Conservation (phyloP, 2,329 filamentous ascomycete species). For the Capronia epimyces region DNA sequence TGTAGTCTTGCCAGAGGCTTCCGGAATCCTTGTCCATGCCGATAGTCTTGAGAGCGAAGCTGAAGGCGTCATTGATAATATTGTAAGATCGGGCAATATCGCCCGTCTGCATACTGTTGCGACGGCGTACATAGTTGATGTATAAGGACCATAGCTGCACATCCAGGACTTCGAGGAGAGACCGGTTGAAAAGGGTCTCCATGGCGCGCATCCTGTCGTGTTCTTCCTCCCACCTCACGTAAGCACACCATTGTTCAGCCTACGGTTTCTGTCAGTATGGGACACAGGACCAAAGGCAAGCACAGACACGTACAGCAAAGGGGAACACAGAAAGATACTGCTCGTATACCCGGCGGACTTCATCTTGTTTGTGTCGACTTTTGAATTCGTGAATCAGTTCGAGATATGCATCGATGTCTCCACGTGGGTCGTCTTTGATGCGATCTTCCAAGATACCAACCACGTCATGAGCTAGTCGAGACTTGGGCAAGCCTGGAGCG, state of each 20-base stretch:
- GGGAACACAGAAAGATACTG: slow-evolving; percentile 86
- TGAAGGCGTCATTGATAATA: slow-evolving; percentile 79
- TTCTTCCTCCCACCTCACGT: slow-evolving; percentile 82
- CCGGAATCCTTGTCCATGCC: slow-evolving; percentile 89
- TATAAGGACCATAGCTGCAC: slow-evolving; percentile 89
- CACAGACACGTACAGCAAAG: slow-evolving; percentile 65
- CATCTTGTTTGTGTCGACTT: slow-evolving; percentile 73
- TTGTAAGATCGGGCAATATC: slow-evolving; percentile 68
- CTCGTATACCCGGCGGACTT: slow-evolving; percentile 73
- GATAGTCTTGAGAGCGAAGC: slow-evolving; percentile 83
- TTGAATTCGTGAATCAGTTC: slow-evolving; percentile 79
- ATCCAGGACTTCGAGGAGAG: slow-evolving; percentile 71
- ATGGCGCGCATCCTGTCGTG: slow-evolving; percentile 74
- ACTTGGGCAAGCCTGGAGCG: slow-evolving; percentile 37
- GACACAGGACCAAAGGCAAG: slow-evolving; percentile 8
- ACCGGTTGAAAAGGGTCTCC: slow-evolving; percentile 76
- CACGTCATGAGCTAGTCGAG: slow-evolving; percentile 64
- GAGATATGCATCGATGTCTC: slow-evolving; percentile 88
- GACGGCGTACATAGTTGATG: slow-evolving; percentile 86
- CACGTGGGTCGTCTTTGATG: slow-evolving; percentile 85
- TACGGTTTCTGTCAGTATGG: slow-evolving; percentile 43
- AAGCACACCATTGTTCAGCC: slow-evolving; percentile 88
- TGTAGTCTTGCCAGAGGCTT: slow-evolving; percentile 87
- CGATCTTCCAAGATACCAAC: slow-evolving; percentile 81
- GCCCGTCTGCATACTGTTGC: slow-evolving; percentile 81